phyloP scores from a whole-genome alignment of 1,139 yeast genomes.

The Taphrina pruni region DNA sequence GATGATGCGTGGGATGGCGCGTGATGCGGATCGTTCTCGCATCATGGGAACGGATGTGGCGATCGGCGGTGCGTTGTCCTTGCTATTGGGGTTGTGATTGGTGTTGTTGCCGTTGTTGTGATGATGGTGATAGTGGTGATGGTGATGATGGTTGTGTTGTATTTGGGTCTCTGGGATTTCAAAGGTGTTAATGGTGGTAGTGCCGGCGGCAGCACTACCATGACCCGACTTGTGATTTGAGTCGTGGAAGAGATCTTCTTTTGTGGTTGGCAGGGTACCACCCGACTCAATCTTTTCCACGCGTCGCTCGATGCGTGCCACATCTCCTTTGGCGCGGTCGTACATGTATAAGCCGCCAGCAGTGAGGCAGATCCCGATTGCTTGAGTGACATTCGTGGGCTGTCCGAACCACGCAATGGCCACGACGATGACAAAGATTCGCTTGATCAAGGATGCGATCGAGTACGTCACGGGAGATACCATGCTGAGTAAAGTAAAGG shows the following conservation, averaged over 20 bases:
- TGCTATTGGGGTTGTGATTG: neutral
- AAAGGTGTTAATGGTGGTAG: slow-evolving; percentile 1
- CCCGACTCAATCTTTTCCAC: slow-evolving; percentile 40
- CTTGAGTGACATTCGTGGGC: slow-evolving; percentile 61
- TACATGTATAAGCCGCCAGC: slow-evolving; percentile 49
- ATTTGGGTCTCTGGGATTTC: neutral
- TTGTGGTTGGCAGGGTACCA: slow-evolving; percentile 24
- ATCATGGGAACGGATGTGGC: neutral
- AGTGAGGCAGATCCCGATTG: slow-evolving; percentile 73
- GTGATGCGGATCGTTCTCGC: slow-evolving; percentile 15
- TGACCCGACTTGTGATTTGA: neutral
- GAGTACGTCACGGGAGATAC: slow-evolving; percentile 89
- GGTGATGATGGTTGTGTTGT: neutral
- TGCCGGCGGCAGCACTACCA: too few species aligned
- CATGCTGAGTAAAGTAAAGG: slow-evolving; percentile 85
- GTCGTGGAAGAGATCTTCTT: neutral
- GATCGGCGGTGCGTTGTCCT: neutral
- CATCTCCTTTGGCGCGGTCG: slow-evolving; percentile 46
- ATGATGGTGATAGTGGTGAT: neutral
- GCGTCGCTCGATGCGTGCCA: slow-evolving; percentile 38
- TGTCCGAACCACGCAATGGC: slow-evolving; percentile 79
- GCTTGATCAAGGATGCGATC: slow-evolving; percentile 83
- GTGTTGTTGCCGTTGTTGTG: neutral
- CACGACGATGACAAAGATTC: slow-evolving; percentile 81
- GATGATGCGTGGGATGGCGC: slow-evolving; percentile 20